Conservation (phyloP, 371 early-diverging fungal species). For the Syncephalastrum racemosum region DNA sequence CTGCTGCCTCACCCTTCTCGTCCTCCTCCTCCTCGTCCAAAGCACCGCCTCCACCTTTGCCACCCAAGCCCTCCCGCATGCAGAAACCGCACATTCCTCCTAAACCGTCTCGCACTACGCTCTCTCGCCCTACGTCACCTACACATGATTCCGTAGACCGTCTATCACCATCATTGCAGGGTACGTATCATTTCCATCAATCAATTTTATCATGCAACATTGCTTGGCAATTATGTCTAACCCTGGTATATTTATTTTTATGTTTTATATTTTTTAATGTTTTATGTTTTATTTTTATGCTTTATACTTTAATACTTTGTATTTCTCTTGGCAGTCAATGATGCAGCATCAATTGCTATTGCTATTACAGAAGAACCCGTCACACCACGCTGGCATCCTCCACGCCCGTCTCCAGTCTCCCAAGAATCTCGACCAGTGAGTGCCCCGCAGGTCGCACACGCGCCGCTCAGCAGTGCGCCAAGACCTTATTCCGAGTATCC, state of each 20-base stretch:
- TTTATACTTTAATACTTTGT: conserved; percentile 3
- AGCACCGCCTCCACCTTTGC: conserved; percentile 20
- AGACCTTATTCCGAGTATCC: conserved; percentile 13
- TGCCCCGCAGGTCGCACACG: conserved; percentile 3
- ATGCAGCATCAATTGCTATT: background rate
- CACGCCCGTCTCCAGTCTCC: conserved; percentile 1
- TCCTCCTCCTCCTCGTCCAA: background rate
- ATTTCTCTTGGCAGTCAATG: no score
- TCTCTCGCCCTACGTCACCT: conserved; percentile 14
- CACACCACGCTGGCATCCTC: conserved; percentile 3
- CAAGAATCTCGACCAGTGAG: conserved; percentile 9
- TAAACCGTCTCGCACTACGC: conserved; percentile 11
- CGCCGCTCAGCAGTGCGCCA: background rate
- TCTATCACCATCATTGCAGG: background rate
- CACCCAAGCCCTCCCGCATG: conserved; percentile 21
- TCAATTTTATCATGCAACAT: background rate
- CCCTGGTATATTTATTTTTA: no score
- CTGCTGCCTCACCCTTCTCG: no score
- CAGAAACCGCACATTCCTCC: conserved; percentile 20
- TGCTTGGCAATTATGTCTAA: conserved; percentile 7
- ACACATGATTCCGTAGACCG: conserved; percentile 3
- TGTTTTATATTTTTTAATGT: no score
- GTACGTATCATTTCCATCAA: background rate
- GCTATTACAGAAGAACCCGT: background rate
- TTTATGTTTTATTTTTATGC: background rate